Conservation (phyloP, 1,284 basidiomycete genomes). For the Tilletiopsis washingtonensis region DNA sequence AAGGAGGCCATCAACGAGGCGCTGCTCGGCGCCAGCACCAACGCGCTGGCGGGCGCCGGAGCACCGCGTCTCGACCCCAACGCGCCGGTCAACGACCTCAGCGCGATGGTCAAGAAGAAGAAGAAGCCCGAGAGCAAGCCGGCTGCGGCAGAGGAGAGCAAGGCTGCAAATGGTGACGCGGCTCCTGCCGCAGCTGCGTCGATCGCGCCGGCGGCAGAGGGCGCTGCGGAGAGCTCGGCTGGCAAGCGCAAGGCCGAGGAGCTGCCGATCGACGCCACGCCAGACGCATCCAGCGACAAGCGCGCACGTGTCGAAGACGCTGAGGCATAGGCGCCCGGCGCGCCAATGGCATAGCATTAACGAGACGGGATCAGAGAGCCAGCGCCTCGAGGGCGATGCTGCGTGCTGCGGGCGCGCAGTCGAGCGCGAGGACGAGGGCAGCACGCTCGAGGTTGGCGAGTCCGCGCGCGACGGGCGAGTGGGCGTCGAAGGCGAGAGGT, state of each 20-base stretch:
- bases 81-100: slow-evolving; percentile 33
- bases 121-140: slow-evolving; percentile 35
- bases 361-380: too few relatives aligned
- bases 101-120: slow-evolving; percentile 35
- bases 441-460: too few relatives aligned
- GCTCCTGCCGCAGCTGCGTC: too few relatives aligned
- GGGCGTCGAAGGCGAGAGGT: too few relatives aligned
- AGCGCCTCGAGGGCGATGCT: too few relatives aligned
- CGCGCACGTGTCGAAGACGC: neutral
- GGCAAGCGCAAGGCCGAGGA: slow-evolving; percentile 4
- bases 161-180: slow-evolving; percentile 1
- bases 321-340: neutral
- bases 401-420: too few relatives aligned
- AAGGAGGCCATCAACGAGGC: slow-evolving; percentile 43
- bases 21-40: slow-evolving; percentile 28
- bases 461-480: too few relatives aligned
- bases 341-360: too few relatives aligned
- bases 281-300: neutral
- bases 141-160: slow-evolving; percentile 5
- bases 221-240: too few relatives aligned
- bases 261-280: neutral
- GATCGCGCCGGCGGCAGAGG: too few relatives aligned
- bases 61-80: slow-evolving; percentile 4
- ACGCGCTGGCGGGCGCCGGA: neutral
- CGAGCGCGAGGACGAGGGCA: too few relatives aligned